Evolutionary conservation across 176 grass and related monocot species (phyloP), one percentile per base, ranked within the genome.

Genomic region (Musa beccarii): DNA sequence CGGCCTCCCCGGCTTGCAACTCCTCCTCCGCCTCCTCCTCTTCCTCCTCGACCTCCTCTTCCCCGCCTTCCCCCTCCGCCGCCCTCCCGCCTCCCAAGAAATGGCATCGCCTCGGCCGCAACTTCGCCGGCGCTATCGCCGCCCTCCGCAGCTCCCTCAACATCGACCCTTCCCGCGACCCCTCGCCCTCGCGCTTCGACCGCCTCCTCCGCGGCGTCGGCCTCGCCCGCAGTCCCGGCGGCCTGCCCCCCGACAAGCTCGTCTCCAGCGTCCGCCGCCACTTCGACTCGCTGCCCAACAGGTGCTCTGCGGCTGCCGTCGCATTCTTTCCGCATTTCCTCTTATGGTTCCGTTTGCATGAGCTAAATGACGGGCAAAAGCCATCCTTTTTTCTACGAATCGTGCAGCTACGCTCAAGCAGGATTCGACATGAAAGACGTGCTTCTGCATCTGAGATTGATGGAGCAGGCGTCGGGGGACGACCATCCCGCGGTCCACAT

Each of bases 391-490:
- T 51, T 70, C 8, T 16, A 15, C n/a, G 22, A 43, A 70, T 70
- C 43, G 14, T 20, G 43, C 90, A 99, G 90, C 86, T 94, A 99
- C 28, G 88, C 83, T 34, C 95, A 99, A 74, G 90, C 84, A 28
- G 95, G 91, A 75, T 99, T 94, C 76, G 91, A 99, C 83, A 99
- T 99, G 88, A 94, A 94, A 81, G 91, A 94, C 65, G 87, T 99
- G 57, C 88, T 93, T 61, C 49, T 92, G 73, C 95, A 94, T 59
- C 91, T 89, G 50, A 86, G 88, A 16, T 86, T 99, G 59, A 85
- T 94, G 19, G 91, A 99, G 68, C 95, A 99, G 72, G 84, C 88
- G 2, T 57, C 70, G n/a, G 82, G 78, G 55, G 91, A 94, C 79
- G 95, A 99, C 52, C 85, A 91, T 24, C 86, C 86, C 25, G 86